phyloP scores from a whole-genome alignment of 2,329 filamentous ascomycete genomes.

The Orbilia blumenaviensis region DNA sequence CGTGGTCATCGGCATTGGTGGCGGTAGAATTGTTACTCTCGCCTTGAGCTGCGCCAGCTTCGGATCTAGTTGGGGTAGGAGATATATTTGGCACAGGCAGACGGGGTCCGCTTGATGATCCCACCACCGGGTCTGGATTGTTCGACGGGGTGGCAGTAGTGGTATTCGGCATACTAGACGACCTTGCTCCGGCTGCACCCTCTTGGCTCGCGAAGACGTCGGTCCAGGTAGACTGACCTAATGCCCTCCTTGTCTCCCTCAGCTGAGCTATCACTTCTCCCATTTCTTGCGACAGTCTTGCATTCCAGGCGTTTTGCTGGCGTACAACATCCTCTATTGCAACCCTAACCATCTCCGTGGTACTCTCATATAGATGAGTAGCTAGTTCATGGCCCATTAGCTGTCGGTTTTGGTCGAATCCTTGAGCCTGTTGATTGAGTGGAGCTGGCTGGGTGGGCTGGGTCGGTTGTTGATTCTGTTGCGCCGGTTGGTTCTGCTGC shows the following conservation, averaged over 20 bases:
- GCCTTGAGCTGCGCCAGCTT: background rate
- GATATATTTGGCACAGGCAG: background rate
- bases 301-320: constrained; percentile 25
- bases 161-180: background rate
- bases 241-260: background rate
- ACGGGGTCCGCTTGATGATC: too few species aligned
- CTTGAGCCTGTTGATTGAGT: background rate
- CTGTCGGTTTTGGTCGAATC: background rate
- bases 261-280: constrained; percentile 2
- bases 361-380: constrained; percentile 4
- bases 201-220: background rate
- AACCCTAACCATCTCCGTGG: background rate
- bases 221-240: background rate
- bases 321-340: constrained; percentile 19
- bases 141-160: too few species aligned
- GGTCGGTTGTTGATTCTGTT: background rate
- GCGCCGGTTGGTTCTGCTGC: background rate
- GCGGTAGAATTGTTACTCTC: background rate
- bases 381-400: background rate
- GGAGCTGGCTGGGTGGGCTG: background rate
- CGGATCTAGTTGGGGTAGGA: background rate
- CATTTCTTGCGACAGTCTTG: constrained; percentile 18
- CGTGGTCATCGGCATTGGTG: too few species aligned
- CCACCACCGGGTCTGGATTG: background rate
- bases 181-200: background rate